phyloP scores from a whole-genome alignment of 208 protist species.

The Trypanosoma rangeli region DNA sequence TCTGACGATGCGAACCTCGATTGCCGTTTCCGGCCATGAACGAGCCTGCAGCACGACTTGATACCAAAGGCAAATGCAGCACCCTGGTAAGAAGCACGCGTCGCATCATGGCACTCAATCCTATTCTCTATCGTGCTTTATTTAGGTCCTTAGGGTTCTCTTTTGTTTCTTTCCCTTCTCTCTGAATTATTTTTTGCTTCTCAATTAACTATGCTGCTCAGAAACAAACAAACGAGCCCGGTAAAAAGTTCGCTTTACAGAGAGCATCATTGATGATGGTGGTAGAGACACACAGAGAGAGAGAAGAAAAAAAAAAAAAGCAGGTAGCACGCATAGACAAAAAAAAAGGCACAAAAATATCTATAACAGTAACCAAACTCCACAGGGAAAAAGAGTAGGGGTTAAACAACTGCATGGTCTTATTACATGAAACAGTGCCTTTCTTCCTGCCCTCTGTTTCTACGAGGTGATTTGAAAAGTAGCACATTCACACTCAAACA shows the following conservation, averaged over 20 bases:
- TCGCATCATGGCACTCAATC: conserved; percentile 28
- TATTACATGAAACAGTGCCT: neutral
- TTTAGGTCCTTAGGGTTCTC: too few relatives aligned
- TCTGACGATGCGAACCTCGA: conserved; percentile 2
- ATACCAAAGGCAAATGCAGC: neutral
- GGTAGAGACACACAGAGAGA: neutral
- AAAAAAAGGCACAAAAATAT: neutral
- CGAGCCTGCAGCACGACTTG: conserved; percentile 2
- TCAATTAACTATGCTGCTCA: neutral
- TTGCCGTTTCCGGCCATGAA: conserved; percentile 1
- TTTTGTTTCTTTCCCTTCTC: neutral
- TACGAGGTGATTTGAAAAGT: neutral
- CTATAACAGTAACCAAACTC: neutral
- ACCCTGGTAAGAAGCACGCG: conserved; percentile 14
- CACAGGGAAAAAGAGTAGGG: neutral
- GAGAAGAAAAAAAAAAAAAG: neutral
- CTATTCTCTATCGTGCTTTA: neutral
- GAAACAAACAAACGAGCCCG: neutral
- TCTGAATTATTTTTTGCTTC: conserved; percentile 8
- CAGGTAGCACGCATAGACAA: neutral
- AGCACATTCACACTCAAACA: neutral
- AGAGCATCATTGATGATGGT: neutral
- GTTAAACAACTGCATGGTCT: neutral
- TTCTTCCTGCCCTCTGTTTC: neutral
- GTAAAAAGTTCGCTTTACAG: neutral